Evolutionary conservation across 495 filamentous ascomycete genomes (phyloP).

Genomic region (Neurospora tetrasperma): DNA sequence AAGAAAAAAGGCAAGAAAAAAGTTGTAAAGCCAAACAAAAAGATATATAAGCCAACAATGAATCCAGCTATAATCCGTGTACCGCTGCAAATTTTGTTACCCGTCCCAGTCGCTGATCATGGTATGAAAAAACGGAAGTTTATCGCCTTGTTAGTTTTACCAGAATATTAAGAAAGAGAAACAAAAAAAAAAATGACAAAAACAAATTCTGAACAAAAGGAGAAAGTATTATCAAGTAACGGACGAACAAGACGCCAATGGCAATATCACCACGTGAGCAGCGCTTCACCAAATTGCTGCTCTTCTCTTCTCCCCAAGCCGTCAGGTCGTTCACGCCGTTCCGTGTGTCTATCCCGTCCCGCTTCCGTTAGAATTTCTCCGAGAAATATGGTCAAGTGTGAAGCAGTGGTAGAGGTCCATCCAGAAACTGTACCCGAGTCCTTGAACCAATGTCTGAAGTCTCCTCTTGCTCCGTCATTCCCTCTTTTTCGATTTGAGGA

Average conservation of each 20-base stretch:
- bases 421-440: no score
- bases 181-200: not conserved
- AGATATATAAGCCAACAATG: constrained; percentile 4
- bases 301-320: not conserved
- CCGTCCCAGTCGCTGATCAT: not conserved
- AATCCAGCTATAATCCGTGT: not conserved
- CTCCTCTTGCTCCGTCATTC: not conserved
- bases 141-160: not conserved
- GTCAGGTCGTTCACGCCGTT: not conserved
- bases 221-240: not conserved
- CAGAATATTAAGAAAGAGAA: not conserved
- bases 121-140: not conserved
- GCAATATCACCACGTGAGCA: not conserved
- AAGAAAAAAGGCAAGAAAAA: not conserved
- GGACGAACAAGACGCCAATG: not conserved
- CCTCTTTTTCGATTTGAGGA: not conserved
- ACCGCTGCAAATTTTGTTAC: constrained; percentile 4
- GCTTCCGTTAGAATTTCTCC: not conserved
- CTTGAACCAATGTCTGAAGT: no score
- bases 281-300: not conserved
- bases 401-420: no score
- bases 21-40: not conserved
- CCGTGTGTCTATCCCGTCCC: not conserved
- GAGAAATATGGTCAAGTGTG: not conserved
- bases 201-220: not conserved